Base-by-base conservation (phyloP, 176 grass and related monocot species). In the Oryza longistaminata region DNA sequence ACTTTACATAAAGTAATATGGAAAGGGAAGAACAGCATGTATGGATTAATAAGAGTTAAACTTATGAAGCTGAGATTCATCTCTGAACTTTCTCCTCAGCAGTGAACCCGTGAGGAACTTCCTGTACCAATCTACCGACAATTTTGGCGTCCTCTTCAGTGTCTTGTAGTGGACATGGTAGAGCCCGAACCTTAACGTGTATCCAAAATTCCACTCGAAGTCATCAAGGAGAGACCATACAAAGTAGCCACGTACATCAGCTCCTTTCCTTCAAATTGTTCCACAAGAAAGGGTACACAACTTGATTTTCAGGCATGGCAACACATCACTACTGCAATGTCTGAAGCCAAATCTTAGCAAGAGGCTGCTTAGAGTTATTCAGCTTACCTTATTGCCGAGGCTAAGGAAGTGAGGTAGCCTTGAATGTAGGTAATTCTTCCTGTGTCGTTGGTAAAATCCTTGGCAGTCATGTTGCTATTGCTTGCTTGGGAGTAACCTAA, bases 171-270 rank as follows among this genome's bases (percentile, higher is more conserved):
- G 81, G 9, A 96, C 88, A 86, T 96, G 81, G 83, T 91, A 70
- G 22, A 96, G 78, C 13, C 94, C 91, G 2, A 91, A 91, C 14
- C 86, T 91, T 4, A 49, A 8, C 1, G 77, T 93, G 85, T 80
- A 89, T 0, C 91, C 91, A 6, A 4, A 82, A 0, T 0, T 2
- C 91, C 88, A 96, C 74, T 96, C 94, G 2, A 93, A 96, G 83
- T 88, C 69, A 16, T 96, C 94, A 0, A 96, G 34, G 11, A 96
- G 46, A 61, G 94, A 80, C 94, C 94, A 96, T 42, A 91, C 26
- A 53, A 96, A 96, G 76, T 96, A 96, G 0, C 91, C 94, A 25
- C 83, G 84, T 15, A 96, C 84, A 40, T 93, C 86, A 52, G 84
- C 94, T 85, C 94, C 88, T 80, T 91, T 87, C 70, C 94, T 96